These are phyloP conservation scores for Polymyxa betae DNA, from an alignment of 208 protist species.

Conservation along the genomic window DNA sequence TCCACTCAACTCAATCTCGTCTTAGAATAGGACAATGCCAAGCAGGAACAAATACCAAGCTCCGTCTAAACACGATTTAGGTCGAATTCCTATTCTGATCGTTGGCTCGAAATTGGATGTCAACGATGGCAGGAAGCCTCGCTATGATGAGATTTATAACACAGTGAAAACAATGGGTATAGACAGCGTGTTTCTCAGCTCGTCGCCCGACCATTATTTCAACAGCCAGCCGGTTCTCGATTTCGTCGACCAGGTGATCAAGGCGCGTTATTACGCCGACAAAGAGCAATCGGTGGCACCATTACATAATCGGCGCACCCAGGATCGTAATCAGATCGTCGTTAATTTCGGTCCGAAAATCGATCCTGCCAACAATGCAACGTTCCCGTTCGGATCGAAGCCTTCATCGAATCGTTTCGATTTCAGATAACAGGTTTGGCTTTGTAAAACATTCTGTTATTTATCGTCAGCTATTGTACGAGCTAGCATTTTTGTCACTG, in stretches of 20 bases:
- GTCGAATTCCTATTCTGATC: conserved; percentile 23
- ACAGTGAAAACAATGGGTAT: conserved; percentile 37
- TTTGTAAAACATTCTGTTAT: no score
- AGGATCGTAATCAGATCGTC: neutral
- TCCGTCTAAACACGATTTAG: neutral
- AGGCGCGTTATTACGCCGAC: neutral
- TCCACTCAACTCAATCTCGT: neutral
- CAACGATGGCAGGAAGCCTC: conserved; percentile 15
- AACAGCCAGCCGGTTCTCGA: neutral
- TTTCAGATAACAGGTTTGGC: no score
- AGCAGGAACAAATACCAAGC: neutral
- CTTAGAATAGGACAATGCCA: neutral
- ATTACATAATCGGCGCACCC: neutral
- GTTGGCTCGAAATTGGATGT: conserved; percentile 34
- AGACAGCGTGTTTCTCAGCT: neutral
- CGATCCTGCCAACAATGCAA: neutral
- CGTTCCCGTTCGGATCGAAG: neutral
- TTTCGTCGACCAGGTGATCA: conserved; percentile 44
- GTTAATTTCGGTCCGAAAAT: neutral
- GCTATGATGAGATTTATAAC: conserved; percentile 32
- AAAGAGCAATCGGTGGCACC: neutral
- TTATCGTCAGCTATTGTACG: no score
- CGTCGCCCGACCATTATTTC: neutral
- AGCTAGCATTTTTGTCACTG: no score
- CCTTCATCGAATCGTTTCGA: no score